Base-by-base conservation (phyloP, 1,284 basidiomycete genomes). In the Apiotrichum laibachii region DNA sequence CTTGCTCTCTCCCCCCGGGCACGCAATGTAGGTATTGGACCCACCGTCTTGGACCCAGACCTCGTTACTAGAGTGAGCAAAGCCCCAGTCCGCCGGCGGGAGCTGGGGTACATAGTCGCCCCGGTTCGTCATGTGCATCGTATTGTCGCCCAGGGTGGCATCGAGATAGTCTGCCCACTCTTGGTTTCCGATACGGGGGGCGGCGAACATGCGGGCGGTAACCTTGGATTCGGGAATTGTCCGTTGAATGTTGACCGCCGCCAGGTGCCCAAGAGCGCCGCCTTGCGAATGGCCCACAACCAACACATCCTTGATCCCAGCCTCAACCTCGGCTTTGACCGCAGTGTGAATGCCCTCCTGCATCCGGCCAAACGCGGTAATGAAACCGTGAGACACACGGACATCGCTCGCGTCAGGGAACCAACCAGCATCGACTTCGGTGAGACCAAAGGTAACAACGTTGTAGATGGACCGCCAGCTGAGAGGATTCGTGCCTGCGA, bases 201-300 rank as follows among this genome's bases (percentile, higher is more conserved):
- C 50, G 3, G 65, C 67, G 37, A 69, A 69, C 11, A 50, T 49
- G 35, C 54, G 50, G 2, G 57, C 56, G 26, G 64, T 59, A 2
- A 39, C 46, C 0, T 50, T 39, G 18, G 34, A 21, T 12, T 50
- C n/a, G n/a, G 50, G 43, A n/a, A 66, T 55, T 11, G 50, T 34
- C 5, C 51, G 34, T 44, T 64, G 60, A 16, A 68, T 53, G 46
- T 61, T 55, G 0, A 59, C 59, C 0, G 55, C 67, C 7, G 49
- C 50, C 15, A 68, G 35, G 19, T 60, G 54, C 3, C 44, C 51
- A 11, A 68, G 31, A 12, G 67, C 62, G 10, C 56, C 67, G n/a
- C 67, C 67, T 12, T 65, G 50, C n/a, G 62, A 65, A 40, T 68
- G 67, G 39, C 67, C 67, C 22, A 59, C 57, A 21, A 69, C 66